Evolutionary conservation across 371 early-diverging fungal genomes (phyloP).

Genomic region (Mucor velutinosus): DNA sequence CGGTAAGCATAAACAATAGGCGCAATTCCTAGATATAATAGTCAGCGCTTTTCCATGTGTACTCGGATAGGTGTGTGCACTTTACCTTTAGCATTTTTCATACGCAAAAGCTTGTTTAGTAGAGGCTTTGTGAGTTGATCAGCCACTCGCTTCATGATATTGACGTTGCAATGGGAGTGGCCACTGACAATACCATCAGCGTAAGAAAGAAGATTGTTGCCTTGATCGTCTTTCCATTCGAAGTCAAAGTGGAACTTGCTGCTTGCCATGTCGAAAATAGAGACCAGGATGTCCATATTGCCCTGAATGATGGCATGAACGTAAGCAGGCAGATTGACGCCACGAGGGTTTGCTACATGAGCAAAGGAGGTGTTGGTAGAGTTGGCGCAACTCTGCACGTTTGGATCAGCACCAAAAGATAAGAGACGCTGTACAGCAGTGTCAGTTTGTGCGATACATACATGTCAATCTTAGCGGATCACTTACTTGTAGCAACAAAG

Average conservation of each 20-base stretch:
- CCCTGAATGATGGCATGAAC: slow-evolving; percentile 48
- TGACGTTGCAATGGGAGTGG: slow-evolving; percentile 43
- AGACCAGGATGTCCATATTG: slow-evolving; percentile 21
- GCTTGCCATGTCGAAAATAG: slow-evolving; percentile 13
- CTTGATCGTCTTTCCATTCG: slow-evolving; percentile 37
- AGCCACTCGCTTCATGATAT: slow-evolving; percentile 28
- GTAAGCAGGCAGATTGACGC: slow-evolving; percentile 36
- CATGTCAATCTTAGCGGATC: not conserved
- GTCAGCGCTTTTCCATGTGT: too few relatives aligned
- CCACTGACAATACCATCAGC: slow-evolving; percentile 22
- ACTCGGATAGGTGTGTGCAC: not conserved
- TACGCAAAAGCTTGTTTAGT: slow-evolving; percentile 11
- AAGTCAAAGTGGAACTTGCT: slow-evolving; percentile 22
- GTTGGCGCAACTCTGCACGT: slow-evolving; percentile 32
- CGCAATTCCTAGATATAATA: slow-evolving; percentile 20
- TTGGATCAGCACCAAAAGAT: slow-evolving; percentile 42
- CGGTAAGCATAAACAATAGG: slow-evolving; percentile 28
- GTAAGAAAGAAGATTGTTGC: slow-evolving; percentile 42
- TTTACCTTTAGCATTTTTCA: slow-evolving; percentile 29
- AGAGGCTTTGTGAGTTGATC: not conserved
- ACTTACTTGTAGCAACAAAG: slow-evolving; percentile 14
- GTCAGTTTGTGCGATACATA: not conserved
- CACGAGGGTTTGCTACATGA: not conserved
- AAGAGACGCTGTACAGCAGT: slow-evolving; percentile 33
- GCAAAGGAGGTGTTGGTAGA: not conserved